Evolutionary conservation across 2,329 filamentous ascomycete species (phyloP).

Genomic region (Coleophoma cylindrospora): DNA sequence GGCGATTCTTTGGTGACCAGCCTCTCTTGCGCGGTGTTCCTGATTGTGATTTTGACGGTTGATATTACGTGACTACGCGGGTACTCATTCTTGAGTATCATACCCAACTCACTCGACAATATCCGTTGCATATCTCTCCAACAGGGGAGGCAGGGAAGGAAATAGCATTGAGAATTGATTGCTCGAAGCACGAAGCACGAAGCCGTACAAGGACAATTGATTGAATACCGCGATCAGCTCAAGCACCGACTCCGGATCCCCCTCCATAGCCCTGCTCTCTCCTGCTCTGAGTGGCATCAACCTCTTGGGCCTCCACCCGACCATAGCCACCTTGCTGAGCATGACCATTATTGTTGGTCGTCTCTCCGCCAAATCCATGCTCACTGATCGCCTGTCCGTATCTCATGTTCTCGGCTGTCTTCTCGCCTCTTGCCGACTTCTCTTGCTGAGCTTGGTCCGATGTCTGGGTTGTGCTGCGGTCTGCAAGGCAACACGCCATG

Average conservation of each 20-base stretch:
- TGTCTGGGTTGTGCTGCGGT: constrained; percentile 1
- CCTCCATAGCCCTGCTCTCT: constrained; percentile 48
- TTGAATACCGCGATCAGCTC: constrained; percentile 2
- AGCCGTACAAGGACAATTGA: no score
- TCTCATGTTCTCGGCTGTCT: constrained; percentile 44
- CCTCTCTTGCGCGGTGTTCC: no score
- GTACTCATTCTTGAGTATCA: no score
- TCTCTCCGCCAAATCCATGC: constrained; percentile 48
- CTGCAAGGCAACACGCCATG: background rate
- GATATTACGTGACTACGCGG: no score
- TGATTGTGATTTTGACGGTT: no score
- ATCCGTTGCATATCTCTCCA: no score
- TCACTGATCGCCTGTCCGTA: constrained; percentile 53
- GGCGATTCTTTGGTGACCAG: no score
- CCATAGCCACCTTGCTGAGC: constrained; percentile 32
- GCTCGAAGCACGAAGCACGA: no score
- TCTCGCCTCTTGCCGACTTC: constrained; percentile 31
- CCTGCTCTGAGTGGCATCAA: constrained; percentile 34
- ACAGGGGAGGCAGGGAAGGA: no score
- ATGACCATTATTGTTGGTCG: constrained; percentile 31
- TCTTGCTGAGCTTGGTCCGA: constrained; percentile 23
- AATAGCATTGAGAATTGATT: no score
- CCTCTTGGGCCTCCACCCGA: constrained; percentile 25
- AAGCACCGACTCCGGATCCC: constrained; percentile 50
- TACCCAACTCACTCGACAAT: no score